phyloP scores from a whole-genome alignment of 1,284 basidiomycete genomes.

The Microstroma glucosiphilum region DNA sequence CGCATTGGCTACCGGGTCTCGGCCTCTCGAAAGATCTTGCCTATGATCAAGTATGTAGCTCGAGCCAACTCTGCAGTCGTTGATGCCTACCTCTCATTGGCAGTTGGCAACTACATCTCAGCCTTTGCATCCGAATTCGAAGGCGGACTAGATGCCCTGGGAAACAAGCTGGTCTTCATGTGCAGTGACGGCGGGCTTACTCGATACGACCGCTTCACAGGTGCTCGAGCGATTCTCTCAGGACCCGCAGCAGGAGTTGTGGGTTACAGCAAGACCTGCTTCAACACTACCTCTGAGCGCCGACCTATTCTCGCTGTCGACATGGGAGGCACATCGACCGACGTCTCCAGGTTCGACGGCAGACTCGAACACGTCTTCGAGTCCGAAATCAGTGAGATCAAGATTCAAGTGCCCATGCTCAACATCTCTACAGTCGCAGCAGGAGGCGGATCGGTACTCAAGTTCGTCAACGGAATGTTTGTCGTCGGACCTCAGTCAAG shows the following conservation, averaged over 20 bases:
- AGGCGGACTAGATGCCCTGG: neutral
- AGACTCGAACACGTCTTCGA: neutral
- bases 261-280: neutral
- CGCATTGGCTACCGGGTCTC: too few species aligned
- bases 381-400: neutral
- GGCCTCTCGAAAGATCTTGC: neutral
- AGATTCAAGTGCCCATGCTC: neutral
- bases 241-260: neutral
- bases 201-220: neutral
- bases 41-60: neutral
- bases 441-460: constrained; percentile 75
- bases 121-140: neutral
- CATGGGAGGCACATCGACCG: constrained; percentile 1
- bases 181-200: neutral
- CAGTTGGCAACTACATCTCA: neutral
- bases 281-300: neutral
- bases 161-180: neutral
- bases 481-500: constrained; percentile 73
- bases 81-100: neutral
- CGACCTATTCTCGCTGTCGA: neutral
- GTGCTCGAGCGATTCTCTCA: neutral
- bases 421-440: constrained; percentile 60
- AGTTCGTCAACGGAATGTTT: constrained; percentile 74
- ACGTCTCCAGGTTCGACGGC: neutral
- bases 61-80: neutral